Conservation (phyloP, 495 filamentous ascomycete genomes). For the Zalerion maritima region DNA sequence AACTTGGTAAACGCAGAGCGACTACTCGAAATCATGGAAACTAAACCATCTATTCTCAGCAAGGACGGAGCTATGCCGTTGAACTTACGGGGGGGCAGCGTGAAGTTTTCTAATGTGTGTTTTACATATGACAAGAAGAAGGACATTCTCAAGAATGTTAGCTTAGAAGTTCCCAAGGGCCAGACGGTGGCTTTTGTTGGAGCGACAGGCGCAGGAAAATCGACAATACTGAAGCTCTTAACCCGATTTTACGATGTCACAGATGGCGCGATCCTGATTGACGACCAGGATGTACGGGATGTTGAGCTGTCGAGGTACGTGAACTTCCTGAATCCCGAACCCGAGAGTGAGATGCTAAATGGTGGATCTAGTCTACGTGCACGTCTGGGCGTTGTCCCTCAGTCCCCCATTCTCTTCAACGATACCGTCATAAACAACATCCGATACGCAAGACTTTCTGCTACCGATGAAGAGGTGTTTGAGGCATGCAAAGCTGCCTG, state of each 20-base stretch:
- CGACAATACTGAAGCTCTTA: constrained; percentile 59
- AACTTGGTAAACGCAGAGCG: constrained; percentile 58
- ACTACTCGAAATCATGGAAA: constrained; percentile 56
- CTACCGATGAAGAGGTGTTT: constrained; percentile 48
- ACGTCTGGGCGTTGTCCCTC: constrained; percentile 57
- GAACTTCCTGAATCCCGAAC: neutral
- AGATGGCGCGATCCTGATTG: constrained; percentile 50
- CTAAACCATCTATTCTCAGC: constrained; percentile 45
- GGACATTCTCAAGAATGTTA: constrained; percentile 48
- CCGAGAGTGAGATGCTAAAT: constrained; percentile 7
- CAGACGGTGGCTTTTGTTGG: constrained; percentile 65
- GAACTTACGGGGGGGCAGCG: constrained; percentile 40
- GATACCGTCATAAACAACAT: constrained; percentile 62
- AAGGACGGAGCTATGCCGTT: constrained; percentile 39
- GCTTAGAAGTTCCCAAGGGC: constrained; percentile 43
- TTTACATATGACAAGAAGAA: constrained; percentile 62
- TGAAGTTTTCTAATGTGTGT: constrained; percentile 48
- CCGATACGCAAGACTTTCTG: constrained; percentile 47
- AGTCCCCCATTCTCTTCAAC: constrained; percentile 56
- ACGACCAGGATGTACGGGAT: constrained; percentile 57
- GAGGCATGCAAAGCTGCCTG: constrained; percentile 55
- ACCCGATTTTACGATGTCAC: constrained; percentile 57
- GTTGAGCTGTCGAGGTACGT: constrained; percentile 43
- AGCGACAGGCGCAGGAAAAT: constrained; percentile 61
- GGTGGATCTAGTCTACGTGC: constrained; percentile 40